Percentiles rank a stretch among this genome's conserved stretches.
Conservation (phyloP, 306 rosid genomes). For the Quercus bicolor region DNA sequence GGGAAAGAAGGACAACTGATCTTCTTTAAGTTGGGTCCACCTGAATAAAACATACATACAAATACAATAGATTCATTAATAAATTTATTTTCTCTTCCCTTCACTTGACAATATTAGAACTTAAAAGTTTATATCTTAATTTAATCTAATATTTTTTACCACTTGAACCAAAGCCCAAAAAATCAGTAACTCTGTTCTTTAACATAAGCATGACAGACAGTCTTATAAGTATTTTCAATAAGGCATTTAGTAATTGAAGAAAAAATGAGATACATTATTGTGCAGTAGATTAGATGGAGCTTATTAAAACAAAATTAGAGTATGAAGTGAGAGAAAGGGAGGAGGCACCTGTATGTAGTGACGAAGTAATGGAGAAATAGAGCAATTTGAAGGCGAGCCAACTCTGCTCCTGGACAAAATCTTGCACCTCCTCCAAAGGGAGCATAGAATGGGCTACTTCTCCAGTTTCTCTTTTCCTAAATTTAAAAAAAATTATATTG, state of each 20-base stretch:
- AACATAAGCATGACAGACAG: neutral
- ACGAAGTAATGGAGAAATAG: slow-evolving; percentile 75
- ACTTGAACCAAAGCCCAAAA: neutral
- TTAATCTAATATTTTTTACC: no score
- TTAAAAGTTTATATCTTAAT: no score
- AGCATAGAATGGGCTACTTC: slow-evolving; percentile 69
- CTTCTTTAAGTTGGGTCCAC: slow-evolving; percentile 81
- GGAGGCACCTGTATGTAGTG: slow-evolving; percentile 51
- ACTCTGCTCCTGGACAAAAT: slow-evolving; percentile 92
- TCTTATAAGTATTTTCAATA: neutral
- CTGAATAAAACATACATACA: slow-evolving; percentile 35
- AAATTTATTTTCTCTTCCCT: no score
- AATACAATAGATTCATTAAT: neutral
- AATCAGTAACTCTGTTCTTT: neutral
- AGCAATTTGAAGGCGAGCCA: slow-evolving; percentile 90
- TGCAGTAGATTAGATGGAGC: neutral
- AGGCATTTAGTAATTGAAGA: neutral
- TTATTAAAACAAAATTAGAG: neutral
- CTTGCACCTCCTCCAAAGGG: slow-evolving; percentile 97
- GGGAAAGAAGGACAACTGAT: slow-evolving; percentile 84
- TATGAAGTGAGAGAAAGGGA: neutral
- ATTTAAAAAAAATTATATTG: neutral
- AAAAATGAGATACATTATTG: neutral
- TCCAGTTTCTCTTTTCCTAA: slow-evolving; percentile 84
- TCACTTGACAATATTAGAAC: no score